These are phyloP conservation scores for Cladorrhinum sp. DNA, from an alignment of 2,329 filamentous ascomycete species.

Conservation along the genomic window DNA sequence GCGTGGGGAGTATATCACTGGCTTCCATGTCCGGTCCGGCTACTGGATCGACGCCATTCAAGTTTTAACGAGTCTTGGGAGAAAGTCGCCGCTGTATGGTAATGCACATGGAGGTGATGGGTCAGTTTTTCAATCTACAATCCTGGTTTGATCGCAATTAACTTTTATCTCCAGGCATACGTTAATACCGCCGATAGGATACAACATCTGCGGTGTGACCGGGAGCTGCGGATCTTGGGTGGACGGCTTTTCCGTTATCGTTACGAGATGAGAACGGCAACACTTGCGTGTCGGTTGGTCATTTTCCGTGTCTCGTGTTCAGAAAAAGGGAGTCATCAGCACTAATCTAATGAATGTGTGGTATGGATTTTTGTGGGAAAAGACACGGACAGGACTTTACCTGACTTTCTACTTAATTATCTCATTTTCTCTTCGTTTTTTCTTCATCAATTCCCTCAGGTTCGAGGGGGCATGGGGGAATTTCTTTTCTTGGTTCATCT, in stretches of 20 bases:
- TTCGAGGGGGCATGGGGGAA: neutral
- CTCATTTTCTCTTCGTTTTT: neutral
- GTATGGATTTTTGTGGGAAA: neutral
- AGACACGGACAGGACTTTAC: neutral
- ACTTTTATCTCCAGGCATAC: constrained; percentile 60
- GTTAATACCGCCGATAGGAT: constrained; percentile 84
- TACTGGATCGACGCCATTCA: constrained; percentile 86
- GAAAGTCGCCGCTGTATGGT: constrained; percentile 81
- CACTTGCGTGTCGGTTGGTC: neutral
- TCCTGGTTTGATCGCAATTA: neutral
- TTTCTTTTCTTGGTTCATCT: neutral
- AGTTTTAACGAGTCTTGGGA: constrained; percentile 83
- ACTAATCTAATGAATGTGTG: neutral
- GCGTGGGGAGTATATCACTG: constrained; percentile 80
- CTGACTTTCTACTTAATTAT: neutral
- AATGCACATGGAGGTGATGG: constrained; percentile 74
- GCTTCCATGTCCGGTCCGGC: constrained; percentile 78
- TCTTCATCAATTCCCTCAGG: neutral
- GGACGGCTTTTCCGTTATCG: constrained; percentile 78
- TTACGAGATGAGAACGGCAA: constrained; percentile 38
- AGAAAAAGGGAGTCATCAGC: neutral
- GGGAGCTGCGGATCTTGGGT: constrained; percentile 79
- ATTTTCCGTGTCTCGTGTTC: neutral
- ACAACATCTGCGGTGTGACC: constrained; percentile 81
- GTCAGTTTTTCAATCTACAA: constrained; percentile 53